Evolutionary conservation across 2,329 filamentous ascomycete species (phyloP), one percentile per base, ranked within the genome.

Genomic region (Fusarium sp.): DNA sequence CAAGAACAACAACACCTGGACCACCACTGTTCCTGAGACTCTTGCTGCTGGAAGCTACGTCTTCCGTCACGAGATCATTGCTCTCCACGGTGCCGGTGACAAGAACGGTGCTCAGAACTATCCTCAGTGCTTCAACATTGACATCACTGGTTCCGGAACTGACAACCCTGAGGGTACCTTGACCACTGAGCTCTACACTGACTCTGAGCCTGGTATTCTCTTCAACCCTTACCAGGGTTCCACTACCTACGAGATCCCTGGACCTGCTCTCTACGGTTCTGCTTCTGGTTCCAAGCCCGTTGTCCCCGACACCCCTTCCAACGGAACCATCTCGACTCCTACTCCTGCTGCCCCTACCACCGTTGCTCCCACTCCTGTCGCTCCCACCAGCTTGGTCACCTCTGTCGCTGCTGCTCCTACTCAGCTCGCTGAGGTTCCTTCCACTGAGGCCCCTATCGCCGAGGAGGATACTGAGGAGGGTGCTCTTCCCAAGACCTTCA

Each of bases 31-130:
- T n/a, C 82, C 82, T 8, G 67, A 73, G 31, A 77, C 77, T 29
- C 74, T 83, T 20, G 80, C 79, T 36, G 68, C 82, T 2, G 82
- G 82, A 14, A 79, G 80, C 76, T 87, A 87, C 75, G 84, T 88
- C 55, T 76, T 88, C 67, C 83, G 86, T 7, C 86, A 87, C 72
- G 86, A 88, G 78, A 85, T 88, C 70, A 84, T 87, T 65, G 86
- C 86, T 15, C 79, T 87, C 31, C 86, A 87, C 65, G 74, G 78
- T 1, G 83, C 82, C 7, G 79, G 79, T 36, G 55, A 74, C 14
- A 47, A 63, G 42, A 49, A 73, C 5, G 71, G 71, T n/a, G 71
- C 71, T 3, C 71, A 73, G 62, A 73, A 73, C 59, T 73, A 73
- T 22, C 71, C 71, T 0, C 71, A 73, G 41, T 73, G 71, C 66